Evolutionary conservation across 805 yeast species (phyloP).

Genomic region (Torulaspora maleeae): DNA sequence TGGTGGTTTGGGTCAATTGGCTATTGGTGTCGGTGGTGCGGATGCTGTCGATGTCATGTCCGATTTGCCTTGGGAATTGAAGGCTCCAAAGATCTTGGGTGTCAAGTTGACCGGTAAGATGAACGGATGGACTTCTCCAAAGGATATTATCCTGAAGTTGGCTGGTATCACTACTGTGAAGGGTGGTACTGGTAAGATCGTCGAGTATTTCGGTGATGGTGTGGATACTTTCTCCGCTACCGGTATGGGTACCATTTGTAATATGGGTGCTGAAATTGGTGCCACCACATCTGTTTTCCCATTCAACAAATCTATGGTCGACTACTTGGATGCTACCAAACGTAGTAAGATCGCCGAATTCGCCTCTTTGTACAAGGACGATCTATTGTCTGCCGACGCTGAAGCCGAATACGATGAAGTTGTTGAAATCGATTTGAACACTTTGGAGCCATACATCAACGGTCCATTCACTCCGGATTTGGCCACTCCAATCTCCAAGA

Average conservation of each 20-base stretch:
- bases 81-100: constrained; percentile 94
- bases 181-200: constrained; percentile 97
- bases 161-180: constrained; percentile 94
- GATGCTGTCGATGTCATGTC: constrained; percentile 98
- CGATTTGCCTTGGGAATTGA: constrained; percentile 92
- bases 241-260: constrained; percentile 99
- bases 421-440: constrained; percentile 81
- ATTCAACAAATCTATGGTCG: constrained; percentile 83
- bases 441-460: constrained; percentile 91
- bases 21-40: constrained; percentile 99
- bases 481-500: constrained; percentile 87
- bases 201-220: constrained; percentile 96
- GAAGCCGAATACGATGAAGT: constrained; percentile 93
- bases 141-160: constrained; percentile 87
- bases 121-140: constrained; percentile 96
- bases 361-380: constrained; percentile 65
- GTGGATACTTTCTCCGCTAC: constrained; percentile 89
- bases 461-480: constrained; percentile 99
- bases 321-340: constrained; percentile 80
- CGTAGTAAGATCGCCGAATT: constrained; percentile 81
- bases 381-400: constrained; percentile 76
- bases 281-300: constrained; percentile 98
- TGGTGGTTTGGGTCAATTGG: constrained; percentile 96
- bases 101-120: constrained; percentile 88
- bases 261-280: constrained; percentile 99